phyloP scores from a whole-genome alignment of 1,284 basidiomycete genomes.

The Malassezia brasiliensis region DNA sequence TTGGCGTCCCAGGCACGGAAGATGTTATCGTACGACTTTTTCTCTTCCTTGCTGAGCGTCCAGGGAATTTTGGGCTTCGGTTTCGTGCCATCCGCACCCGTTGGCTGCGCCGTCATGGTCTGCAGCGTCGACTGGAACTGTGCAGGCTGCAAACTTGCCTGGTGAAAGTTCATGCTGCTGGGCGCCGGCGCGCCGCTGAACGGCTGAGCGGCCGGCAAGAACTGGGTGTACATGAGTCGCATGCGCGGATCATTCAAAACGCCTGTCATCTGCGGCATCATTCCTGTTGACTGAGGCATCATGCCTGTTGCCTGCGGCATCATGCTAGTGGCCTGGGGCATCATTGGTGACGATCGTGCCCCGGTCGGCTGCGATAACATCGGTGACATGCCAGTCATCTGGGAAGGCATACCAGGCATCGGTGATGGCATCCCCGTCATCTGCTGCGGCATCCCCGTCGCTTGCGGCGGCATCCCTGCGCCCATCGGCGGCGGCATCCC shows the following conservation, averaged over 20 bases:
- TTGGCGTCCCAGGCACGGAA: constrained; percentile 89
- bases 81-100: constrained; percentile 55
- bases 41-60: constrained; percentile 78
- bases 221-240: constrained; percentile 46
- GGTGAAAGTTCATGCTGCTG: constrained; percentile 44
- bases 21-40: constrained; percentile 92
- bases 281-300: constrained; percentile 21
- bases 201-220: constrained; percentile 43
- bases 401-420: constrained; percentile 10
- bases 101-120: constrained; percentile 55
- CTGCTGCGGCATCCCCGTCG: constrained; percentile 13
- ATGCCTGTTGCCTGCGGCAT: constrained; percentile 7
- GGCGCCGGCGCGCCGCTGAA: constrained; percentile 41
- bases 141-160: constrained; percentile 42
- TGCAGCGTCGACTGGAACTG: constrained; percentile 44
- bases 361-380: constrained; percentile 9
- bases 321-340: constrained; percentile 24
- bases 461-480: constrained; percentile 10
- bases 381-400: constrained; percentile 24
- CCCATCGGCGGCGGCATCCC: constrained; percentile 8
- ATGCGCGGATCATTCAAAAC: constrained; percentile 43
- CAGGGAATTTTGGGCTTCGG: constrained; percentile 66
- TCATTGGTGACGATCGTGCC: constrained; percentile 23
- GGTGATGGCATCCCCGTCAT: constrained; percentile 24
- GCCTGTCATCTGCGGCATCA: constrained; percentile 47